phyloP scores from a whole-genome alignment of 495 filamentous ascomycete species.

The Xylaria castorea region DNA sequence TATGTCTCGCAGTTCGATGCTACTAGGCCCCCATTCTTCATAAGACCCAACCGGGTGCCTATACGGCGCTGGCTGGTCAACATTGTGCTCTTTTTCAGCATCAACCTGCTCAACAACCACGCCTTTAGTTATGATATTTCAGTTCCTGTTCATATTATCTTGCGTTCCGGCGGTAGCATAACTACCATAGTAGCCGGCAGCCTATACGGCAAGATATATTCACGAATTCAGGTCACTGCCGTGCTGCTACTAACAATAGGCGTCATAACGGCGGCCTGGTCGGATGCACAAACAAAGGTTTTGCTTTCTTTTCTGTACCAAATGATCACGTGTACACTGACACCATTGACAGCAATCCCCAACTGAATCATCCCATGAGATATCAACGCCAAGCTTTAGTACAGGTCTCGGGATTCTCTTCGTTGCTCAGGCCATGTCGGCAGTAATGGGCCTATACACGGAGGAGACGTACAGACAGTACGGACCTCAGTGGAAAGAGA shows the following conservation, averaged over 20 bases:
- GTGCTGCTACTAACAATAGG: constrained; percentile 85
- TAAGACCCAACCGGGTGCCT: constrained; percentile 81
- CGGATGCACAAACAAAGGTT: constrained; percentile 79
- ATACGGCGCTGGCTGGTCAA: constrained; percentile 84
- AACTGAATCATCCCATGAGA: constrained; percentile 38
- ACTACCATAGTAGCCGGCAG: constrained; percentile 89
- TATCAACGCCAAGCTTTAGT: constrained; percentile 58
- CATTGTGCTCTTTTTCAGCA: constrained; percentile 87
- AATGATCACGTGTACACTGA: constrained; percentile 29
- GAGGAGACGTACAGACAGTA: constrained; percentile 85
- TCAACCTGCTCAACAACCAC: constrained; percentile 96
- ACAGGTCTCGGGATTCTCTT: constrained; percentile 84
- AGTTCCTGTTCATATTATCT: constrained; percentile 95
- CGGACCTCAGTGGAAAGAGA: constrained; percentile 93
- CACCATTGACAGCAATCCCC: constrained; percentile 38
- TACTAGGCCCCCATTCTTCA: constrained; percentile 65
- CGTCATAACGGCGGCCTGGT: constrained; percentile 84
- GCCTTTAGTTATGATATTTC: constrained; percentile 97
- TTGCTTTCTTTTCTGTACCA: constrained; percentile 24
- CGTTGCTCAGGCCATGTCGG: constrained; percentile 86
- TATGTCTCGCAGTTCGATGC: constrained; percentile 75
- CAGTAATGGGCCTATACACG: constrained; percentile 93
- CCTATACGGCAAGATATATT: constrained; percentile 84
- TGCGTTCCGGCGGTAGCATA: constrained; percentile 92
- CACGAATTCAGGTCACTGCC: constrained; percentile 74